phyloP scores from a whole-genome alignment of 495 filamentous ascomycete species.

The Lentithecium fluviatile region DNA sequence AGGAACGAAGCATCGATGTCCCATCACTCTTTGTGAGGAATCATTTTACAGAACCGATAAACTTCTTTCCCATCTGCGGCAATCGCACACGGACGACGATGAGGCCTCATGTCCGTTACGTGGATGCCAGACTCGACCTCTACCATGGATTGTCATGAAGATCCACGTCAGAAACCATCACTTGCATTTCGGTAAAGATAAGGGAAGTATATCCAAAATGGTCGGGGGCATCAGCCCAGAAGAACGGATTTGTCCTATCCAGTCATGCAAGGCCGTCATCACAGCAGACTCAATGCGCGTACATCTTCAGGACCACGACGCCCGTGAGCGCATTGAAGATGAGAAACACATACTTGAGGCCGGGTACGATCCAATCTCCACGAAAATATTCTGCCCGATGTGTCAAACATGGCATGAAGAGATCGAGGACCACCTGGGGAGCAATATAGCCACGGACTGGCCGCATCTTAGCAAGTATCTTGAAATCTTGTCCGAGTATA shows the following conservation, averaged over 20 bases:
- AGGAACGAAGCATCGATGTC: neutral
- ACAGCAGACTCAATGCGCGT: neutral
- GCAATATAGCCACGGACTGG: neutral
- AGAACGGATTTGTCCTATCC: neutral
- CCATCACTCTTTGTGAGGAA: neutral
- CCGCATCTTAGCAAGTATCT: neutral
- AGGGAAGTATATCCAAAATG: no score
- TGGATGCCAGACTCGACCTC: neutral
- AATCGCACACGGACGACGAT: slow-evolving; percentile 3
- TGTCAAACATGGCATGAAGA: no score
- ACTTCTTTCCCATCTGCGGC: slow-evolving; percentile 1
- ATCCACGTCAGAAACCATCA: slow-evolving; percentile 1
- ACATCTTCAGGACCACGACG: neutral
- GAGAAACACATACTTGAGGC: neutral
- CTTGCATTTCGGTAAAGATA: neutral
- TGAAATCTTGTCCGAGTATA: no score
- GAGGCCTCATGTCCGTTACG: neutral
- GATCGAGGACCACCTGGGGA: no score
- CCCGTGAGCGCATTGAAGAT: neutral
- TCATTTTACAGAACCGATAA: slow-evolving; percentile 16
- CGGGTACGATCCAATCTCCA: no score
- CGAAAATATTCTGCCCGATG: no score
- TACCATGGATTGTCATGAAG: neutral
- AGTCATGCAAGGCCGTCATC: neutral
- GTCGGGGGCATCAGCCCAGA: no score